A percentile compares a stretch with the other conserved stretches of the same genome.
Conservation (phyloP, 768 basidiomycete genomes). For the Asterophora lycoperdoides region DNA sequence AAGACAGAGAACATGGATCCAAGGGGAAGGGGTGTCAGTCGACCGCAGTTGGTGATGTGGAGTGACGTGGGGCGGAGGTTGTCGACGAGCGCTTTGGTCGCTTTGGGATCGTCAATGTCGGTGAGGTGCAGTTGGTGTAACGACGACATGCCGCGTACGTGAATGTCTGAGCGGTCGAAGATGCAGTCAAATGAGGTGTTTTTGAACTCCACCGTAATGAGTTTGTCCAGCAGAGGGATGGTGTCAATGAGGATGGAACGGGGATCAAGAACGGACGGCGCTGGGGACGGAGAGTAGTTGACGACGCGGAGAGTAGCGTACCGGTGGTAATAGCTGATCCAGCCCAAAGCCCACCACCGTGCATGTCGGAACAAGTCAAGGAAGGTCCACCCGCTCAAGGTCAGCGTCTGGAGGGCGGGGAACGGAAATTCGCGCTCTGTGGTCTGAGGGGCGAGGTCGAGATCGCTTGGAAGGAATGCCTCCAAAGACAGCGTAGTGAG, state of each 20-base stretch:
- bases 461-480: too few species aligned
- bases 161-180: too few species aligned
- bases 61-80: not conserved
- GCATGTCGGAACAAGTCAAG: not conserved
- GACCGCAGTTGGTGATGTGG: not conserved
- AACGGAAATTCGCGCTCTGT: not conserved
- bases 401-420: not conserved
- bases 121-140: not conserved
- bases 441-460: too few species aligned
- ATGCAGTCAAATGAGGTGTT: too few species aligned
- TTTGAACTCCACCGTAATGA: too few species aligned
- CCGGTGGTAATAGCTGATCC: not conserved
- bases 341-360: not conserved
- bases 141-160: too few species aligned
- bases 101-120: not conserved
- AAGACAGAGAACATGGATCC: not conserved
- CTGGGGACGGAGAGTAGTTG: not conserved
- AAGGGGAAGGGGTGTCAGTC: not conserved
- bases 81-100: not conserved
- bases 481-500: not conserved
- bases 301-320: not conserved
- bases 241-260: too few species aligned
- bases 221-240: too few species aligned
- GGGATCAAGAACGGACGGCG: not conserved
- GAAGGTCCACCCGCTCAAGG: conserved; percentile 1